These are phyloP conservation scores for Phaeosphaeria sp. DNA, from an alignment of 2,329 filamentous ascomycete genomes.

Conservation along the genomic window DNA sequence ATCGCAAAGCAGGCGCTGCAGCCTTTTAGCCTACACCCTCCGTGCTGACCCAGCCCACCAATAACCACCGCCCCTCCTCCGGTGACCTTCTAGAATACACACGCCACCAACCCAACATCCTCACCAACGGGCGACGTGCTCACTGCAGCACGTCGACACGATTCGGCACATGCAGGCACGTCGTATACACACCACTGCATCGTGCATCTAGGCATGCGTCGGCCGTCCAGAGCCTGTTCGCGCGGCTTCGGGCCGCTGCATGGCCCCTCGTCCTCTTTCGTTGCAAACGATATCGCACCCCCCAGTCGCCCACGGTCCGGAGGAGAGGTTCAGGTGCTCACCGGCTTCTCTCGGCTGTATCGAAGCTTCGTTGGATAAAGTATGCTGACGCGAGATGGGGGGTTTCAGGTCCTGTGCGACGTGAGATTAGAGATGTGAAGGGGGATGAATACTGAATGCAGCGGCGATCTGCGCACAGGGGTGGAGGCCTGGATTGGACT, in stretches of 20 bases:
- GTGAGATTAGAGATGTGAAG: not conserved
- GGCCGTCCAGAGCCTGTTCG: constrained; percentile 1
- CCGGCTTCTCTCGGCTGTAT: not conserved
- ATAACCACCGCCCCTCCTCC: not conserved
- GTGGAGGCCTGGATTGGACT: not conserved
- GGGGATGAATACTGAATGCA: not conserved
- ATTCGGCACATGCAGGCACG: not conserved
- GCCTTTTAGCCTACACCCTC: constrained; percentile 27
- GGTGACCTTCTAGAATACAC: not conserved
- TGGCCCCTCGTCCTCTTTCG: not conserved
- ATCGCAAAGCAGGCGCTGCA: constrained; percentile 49
- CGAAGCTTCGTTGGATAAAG: not conserved
- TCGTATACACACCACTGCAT: not conserved
- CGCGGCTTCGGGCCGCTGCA: constrained; percentile 24
- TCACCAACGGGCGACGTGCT: not conserved
- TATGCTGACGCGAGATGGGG: not conserved
- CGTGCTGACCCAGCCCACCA: not conserved
- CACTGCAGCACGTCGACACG: not conserved
- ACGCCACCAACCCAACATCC: not conserved
- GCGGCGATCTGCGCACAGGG: not conserved
- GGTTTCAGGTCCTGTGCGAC: not conserved
- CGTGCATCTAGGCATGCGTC: not conserved
- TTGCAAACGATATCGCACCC: not conserved
- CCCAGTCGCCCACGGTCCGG: not conserved
- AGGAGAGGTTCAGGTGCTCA: not conserved